Evolutionary conservation across 148 eudicot genomes (phyloP), one percentile per base, ranked within the genome.

Genomic region (Cornus kousa): DNA sequence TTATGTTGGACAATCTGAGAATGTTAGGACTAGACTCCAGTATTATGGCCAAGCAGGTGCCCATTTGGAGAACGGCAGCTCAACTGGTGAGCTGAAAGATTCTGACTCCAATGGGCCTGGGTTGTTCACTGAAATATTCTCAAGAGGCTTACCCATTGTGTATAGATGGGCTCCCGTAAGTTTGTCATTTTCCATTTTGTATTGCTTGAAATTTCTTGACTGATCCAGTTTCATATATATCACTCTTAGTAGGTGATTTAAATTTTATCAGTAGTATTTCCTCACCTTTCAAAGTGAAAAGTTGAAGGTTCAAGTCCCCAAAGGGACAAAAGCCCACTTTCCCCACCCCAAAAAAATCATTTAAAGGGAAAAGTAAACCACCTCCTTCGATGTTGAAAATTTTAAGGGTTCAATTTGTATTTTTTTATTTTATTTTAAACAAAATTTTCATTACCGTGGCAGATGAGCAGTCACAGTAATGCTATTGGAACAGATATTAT

Each of bases 91-190:
- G 82, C 70, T 68, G 48, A 43, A 40, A 70, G 82, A 74, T 48
- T 67, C 77, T 70, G 68, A n/a, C n/a, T 73, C 70, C 37, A 82
- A 85, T 24, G 78, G 84, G 53, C 79, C 77, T 28, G 86, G 86
- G 43, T 85, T 91, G 76, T 91, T 95, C 74, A 81, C 80, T 0
- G 88, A 89, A 24, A 79, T 90, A 71, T 95, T 95, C 66, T 80
- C 88, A 17, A 86, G 87, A 79, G 90, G 97, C 1, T 87, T 68
- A 37, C 83, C 96, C 16, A 84, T 95, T 82, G 89, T 88, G 59
- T 95, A 87, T 71, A 83, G 98, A 79, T 95, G 97, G 95, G 93
- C 98, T 55, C 93, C 89, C 72, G 98, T 95, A 85, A 91, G 98
- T 83, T 76, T 10, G 69, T 83, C 32, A 40, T 39, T 67, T 33